Percentiles rank a stretch among this genome's conserved stretches.
Evolutionary conservation across 2,329 filamentous ascomycete species (phyloP).

Genomic region (Cryphonectria parasitica): DNA sequence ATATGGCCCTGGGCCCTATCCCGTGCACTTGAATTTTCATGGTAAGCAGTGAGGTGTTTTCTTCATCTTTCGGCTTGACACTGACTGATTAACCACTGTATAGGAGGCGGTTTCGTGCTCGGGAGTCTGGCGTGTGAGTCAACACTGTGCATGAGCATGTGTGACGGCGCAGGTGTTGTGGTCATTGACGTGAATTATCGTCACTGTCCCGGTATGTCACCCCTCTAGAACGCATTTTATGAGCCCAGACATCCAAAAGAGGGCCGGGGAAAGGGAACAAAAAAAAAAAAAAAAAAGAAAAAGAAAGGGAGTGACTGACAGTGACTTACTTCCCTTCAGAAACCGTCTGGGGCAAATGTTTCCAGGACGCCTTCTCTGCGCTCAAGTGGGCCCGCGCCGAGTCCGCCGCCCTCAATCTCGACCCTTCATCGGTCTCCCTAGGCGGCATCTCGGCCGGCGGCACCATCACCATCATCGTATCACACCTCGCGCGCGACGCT

Average conservation of each 20-base stretch:
- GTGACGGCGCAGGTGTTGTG: constrained; percentile 41
- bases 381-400: constrained; percentile 40
- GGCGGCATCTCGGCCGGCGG: constrained; percentile 45
- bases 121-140: constrained; percentile 41
- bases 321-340: constrained; percentile 32
- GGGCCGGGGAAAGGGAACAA: neutral
- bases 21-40: constrained; percentile 43
- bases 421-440: constrained; percentile 41
- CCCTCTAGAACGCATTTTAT: constrained; percentile 9
- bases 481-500: constrained; percentile 43
- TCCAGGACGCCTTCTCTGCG: constrained; percentile 43
- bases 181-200: constrained; percentile 47
- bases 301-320: too few relatives aligned
- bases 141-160: constrained; percentile 42
- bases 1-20: constrained; percentile 40
- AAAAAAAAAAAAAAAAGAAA: too few relatives aligned
- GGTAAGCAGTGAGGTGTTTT: constrained; percentile 29
- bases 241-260: neutral
- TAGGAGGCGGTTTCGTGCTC: constrained; percentile 44
- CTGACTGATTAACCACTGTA: neutral
- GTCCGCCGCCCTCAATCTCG: constrained; percentile 37
- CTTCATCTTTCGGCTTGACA: neutral
- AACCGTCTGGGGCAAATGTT: constrained; percentile 40
- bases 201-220: constrained; percentile 34
- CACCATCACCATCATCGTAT: constrained; percentile 41